Percentiles rank a stretch among this genome's conserved stretches.
Evolutionary conservation across 2,329 filamentous ascomycete species (phyloP).

Genomic region (Cercospora sojina): DNA sequence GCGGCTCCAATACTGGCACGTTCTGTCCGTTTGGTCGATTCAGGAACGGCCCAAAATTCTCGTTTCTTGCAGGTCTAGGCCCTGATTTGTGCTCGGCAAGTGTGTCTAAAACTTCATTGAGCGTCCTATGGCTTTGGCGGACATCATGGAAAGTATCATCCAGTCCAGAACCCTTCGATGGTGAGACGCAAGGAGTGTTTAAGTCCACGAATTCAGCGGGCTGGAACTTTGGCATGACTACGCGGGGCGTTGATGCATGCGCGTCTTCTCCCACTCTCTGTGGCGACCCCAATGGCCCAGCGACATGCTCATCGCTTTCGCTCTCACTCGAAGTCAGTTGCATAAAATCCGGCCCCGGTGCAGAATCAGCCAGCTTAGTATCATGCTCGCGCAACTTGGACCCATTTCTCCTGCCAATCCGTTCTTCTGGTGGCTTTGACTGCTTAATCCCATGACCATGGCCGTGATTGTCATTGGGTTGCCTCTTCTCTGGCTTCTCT

Average conservation of each 20-base stretch:
- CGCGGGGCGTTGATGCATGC: background rate
- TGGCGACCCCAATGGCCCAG: background rate
- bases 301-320: background rate
- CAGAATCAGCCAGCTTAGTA: background rate
- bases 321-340: constrained; percentile 1
- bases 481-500: background rate
- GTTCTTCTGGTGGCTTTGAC: background rate
- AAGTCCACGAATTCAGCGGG: background rate
- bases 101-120: background rate
- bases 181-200: background rate
- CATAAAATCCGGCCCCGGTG: constrained; percentile 8
- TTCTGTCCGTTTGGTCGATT: background rate
- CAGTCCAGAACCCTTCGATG: background rate
- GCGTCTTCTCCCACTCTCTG: background rate
- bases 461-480: background rate
- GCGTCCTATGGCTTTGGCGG: background rate
- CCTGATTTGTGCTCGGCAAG: background rate
- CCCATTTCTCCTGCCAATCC: background rate
- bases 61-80: background rate
- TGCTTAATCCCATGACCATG: background rate
- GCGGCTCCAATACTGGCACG: background rate
- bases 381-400: background rate
- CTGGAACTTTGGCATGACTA: background rate
- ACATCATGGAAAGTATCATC: background rate
- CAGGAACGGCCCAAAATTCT: background rate